Conservation (phyloP, 176 grass and related monocot genomes). For the Canna indica region DNA sequence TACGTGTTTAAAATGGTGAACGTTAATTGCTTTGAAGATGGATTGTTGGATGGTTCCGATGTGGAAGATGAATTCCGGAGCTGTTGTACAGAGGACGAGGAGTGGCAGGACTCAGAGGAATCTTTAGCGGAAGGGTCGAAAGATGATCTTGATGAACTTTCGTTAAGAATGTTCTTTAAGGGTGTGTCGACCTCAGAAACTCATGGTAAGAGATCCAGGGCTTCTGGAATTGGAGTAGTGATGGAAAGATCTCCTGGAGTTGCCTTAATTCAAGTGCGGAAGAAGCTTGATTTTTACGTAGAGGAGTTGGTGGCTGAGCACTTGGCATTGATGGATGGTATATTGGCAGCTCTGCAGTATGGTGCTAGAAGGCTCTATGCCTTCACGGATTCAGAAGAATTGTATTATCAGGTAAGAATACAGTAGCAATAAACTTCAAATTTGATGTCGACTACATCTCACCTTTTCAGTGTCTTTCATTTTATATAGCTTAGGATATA, state of each 20-base stretch:
- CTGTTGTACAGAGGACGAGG: slow-evolving; percentile 73
- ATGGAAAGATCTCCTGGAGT: slow-evolving; percentile 60
- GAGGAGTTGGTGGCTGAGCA: slow-evolving; percentile 94
- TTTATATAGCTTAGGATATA: background rate
- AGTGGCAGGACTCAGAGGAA: slow-evolving; percentile 93
- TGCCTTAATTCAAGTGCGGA: slow-evolving; percentile 60
- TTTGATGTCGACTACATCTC: background rate
- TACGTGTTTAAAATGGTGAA: slow-evolving; percentile 7
- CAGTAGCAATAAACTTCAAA: background rate
- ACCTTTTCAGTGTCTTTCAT: background rate
- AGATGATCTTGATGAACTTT: slow-evolving; percentile 67
- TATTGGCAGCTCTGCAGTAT: slow-evolving; percentile 64
- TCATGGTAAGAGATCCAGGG: slow-evolving; percentile 23
- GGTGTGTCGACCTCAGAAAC: slow-evolving; percentile 51
- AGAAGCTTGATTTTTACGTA: slow-evolving; percentile 96
- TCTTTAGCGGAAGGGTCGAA: slow-evolving; percentile 49
- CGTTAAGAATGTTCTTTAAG: slow-evolving; percentile 82
- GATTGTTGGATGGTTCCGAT: slow-evolving; percentile 27
- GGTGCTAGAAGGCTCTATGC: slow-evolving; percentile 76
- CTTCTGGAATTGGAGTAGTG: slow-evolving; percentile 84
- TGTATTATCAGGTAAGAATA: slow-evolving; percentile 78
- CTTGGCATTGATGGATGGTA: slow-evolving; percentile 86
- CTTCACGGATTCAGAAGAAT: slow-evolving; percentile 82
- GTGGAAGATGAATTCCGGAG: slow-evolving; percentile 72
- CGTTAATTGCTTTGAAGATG: slow-evolving; percentile 12